A percentile compares a stretch with the other conserved stretches of the same genome.
Evolutionary conservation across 345 rosid genomes (phyloP).

Genomic region (Adansonia digitata): DNA sequence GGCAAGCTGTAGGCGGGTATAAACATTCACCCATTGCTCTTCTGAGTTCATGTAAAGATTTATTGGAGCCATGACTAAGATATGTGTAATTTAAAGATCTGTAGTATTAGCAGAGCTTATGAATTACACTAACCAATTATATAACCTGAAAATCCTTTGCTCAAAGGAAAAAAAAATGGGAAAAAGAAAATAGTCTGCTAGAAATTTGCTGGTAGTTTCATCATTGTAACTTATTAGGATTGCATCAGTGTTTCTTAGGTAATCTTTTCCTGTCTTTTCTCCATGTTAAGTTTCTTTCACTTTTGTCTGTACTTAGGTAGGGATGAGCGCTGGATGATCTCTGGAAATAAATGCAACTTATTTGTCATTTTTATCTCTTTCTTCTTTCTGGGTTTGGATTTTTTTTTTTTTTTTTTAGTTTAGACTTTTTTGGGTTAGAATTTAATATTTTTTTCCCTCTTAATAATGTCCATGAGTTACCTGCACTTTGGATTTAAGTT

Average conservation of each 20-base stretch:
- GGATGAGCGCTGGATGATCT: conserved; percentile 20
- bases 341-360: conserved; percentile 28
- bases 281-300: conserved; percentile 9
- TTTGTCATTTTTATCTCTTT: not conserved
- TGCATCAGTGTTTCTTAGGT: conserved; percentile 20
- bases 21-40: not conserved
- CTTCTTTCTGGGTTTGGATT: no score
- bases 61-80: conserved; percentile 22
- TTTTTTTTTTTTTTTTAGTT: no score
- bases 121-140: conserved; percentile 29
- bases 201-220: conserved; percentile 10
- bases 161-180: not conserved
- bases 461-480: not conserved
- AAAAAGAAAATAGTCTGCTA: conserved; percentile 4
- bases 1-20: no score
- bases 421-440: no score
- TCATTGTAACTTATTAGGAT: conserved; percentile 22
- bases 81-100: conserved; percentile 28
- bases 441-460: no score
- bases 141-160: conserved; percentile 13
- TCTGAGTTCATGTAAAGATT: conserved; percentile 19
- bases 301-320: conserved; percentile 26
- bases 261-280: not conserved
- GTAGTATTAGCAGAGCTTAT: conserved; percentile 29
- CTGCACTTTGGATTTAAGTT: conserved; percentile 5